phyloP scores from a whole-genome alignment of 2,329 filamentous ascomycete species.

The Elsinoe perseae region DNA sequence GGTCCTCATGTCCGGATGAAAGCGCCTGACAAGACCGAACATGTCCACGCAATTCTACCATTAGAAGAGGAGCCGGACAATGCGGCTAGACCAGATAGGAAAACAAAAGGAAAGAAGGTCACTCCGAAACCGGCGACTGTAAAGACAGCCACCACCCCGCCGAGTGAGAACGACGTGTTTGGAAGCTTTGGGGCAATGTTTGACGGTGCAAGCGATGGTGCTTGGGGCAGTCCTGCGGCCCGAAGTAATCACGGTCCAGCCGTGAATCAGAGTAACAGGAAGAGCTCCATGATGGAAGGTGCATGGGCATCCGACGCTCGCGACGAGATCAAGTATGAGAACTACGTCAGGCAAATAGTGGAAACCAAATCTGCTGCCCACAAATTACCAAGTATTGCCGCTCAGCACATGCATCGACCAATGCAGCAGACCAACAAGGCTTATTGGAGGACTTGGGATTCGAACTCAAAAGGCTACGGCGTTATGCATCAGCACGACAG shows the following conservation, averaged over 20 bases:
- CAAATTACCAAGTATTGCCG: not conserved
- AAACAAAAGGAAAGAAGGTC: not conserved
- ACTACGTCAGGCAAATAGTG: not conserved
- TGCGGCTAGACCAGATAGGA: not conserved
- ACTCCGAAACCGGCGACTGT: not conserved
- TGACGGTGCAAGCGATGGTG: slow-evolving; percentile 28
- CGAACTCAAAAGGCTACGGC: slow-evolving; percentile 13
- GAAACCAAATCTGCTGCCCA: not conserved
- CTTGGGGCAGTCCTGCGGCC: not conserved
- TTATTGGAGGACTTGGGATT: slow-evolving; percentile 5
- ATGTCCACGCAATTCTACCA: not conserved
- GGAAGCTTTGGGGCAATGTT: slow-evolving; percentile 28
- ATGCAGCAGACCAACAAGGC: not conserved
- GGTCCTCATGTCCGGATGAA: not conserved
- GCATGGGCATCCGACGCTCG: not conserved
- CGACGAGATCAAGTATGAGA: not conserved
- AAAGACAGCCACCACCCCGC: slow-evolving; percentile 4
- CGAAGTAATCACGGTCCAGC: not conserved
- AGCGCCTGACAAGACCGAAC: not conserved
- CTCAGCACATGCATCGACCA: not conserved
- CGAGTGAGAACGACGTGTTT: slow-evolving; percentile 10
- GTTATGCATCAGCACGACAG: not conserved
- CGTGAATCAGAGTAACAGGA: not conserved
- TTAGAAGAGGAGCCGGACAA: not conserved
- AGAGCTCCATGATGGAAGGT: not conserved